These are phyloP conservation scores for Candida argentea DNA, from an alignment of 805 yeast genomes.

Conservation along the genomic window DNA sequence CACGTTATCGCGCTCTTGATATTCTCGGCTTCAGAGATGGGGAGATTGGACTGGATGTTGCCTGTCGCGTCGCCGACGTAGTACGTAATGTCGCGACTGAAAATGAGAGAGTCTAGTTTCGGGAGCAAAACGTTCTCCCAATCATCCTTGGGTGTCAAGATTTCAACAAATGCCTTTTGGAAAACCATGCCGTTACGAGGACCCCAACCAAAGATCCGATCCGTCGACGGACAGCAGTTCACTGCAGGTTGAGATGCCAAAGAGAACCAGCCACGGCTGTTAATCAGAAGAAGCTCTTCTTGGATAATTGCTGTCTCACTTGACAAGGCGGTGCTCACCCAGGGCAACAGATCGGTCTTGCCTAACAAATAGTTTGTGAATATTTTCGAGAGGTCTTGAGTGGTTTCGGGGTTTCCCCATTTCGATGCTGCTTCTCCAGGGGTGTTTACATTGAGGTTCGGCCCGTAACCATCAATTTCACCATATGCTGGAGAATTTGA, in stretches of 20 bases:
- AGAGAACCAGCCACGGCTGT: constrained; percentile 68
- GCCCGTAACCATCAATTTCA: constrained; percentile 96
- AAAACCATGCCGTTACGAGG: constrained; percentile 80
- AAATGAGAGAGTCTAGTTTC: constrained; percentile 28
- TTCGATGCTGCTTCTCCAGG: constrained; percentile 53
- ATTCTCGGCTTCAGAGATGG: constrained; percentile 20
- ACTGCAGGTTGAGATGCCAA: constrained; percentile 95
- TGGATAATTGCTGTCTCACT: constrained; percentile 91
- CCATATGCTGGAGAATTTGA: constrained; percentile 95
- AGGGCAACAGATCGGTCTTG: constrained; percentile 73
- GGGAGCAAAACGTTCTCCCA: constrained; percentile 56
- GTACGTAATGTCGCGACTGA: constrained; percentile 50
- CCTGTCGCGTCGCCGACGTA: constrained; percentile 62
- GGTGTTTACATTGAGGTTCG: constrained; percentile 64
- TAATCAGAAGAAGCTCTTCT: constrained; percentile 76
- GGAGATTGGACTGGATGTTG: constrained; percentile 50
- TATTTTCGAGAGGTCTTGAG: constrained; percentile 50
- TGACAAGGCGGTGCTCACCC: constrained; percentile 80
- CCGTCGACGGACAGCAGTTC: constrained; percentile 67
- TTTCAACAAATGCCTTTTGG: constrained; percentile 84
- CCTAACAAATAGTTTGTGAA: constrained; percentile 68
- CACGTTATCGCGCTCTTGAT: constrained; percentile 84
- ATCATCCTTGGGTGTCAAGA: constrained; percentile 62
- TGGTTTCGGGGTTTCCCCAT: constrained; percentile 71
- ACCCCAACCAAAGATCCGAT: constrained; percentile 95